Percentiles rank a stretch among this genome's conserved stretches.
Evolutionary conservation across 208 protist species (phyloP).

Genomic region (Chromosphaera perkinsii): DNA sequence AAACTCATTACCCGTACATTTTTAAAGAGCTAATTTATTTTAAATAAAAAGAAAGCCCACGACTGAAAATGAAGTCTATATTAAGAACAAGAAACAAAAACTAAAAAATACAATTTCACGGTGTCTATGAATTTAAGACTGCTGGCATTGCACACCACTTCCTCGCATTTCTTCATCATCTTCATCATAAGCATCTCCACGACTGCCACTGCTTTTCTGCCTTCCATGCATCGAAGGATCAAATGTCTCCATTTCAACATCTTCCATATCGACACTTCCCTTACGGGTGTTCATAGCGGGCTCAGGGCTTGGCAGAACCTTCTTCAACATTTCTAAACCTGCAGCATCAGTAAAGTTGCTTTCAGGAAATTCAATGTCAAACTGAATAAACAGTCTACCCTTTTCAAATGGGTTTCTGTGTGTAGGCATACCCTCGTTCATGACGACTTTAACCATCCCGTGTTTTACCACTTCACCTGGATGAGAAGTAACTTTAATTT

Average conservation of each 20-base stretch:
- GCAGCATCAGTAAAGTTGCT: not conserved
- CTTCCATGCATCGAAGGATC: not conserved
- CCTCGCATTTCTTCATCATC: constrained; percentile 7
- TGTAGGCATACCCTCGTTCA: constrained; percentile 65
- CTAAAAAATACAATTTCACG: no score
- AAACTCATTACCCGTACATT: no score
- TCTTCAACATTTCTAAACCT: constrained; percentile 11
- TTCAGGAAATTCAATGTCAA: constrained; percentile 55
- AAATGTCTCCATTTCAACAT: not conserved
- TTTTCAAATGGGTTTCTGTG: constrained; percentile 54
- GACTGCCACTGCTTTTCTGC: no score
- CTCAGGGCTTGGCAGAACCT: not conserved
- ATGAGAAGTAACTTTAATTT: constrained; percentile 3
- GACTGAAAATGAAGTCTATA: no score
- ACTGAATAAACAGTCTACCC: constrained; percentile 58
- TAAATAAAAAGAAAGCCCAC: no score
- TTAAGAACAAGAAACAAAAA: no score
- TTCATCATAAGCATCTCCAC: no score
- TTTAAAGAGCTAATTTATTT: no score
- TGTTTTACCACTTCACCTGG: constrained; percentile 33
- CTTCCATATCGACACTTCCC: constrained; percentile 16
- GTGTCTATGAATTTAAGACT: constrained; percentile 13
- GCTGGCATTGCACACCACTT: not conserved
- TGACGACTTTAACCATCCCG: constrained; percentile 5
- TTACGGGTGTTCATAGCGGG: not conserved